Conservation (phyloP, 2,329 filamentous ascomycete genomes). For the Trichoderma afroharzianum region DNA sequence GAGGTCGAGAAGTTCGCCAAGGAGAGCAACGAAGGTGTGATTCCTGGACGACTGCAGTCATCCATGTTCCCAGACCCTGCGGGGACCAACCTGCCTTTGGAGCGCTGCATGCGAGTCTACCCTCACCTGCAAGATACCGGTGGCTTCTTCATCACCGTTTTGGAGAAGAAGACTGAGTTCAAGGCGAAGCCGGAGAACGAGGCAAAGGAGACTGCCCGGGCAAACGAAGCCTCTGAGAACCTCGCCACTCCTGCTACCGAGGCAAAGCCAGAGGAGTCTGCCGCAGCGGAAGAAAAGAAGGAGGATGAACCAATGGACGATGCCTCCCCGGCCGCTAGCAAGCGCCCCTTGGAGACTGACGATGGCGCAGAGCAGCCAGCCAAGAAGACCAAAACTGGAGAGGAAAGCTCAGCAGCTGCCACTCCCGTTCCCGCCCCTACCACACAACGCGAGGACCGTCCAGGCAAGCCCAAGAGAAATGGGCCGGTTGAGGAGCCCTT, state of each 20-base stretch:
- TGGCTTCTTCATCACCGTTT: slow-evolving; percentile 93
- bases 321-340: slow-evolving; percentile 29
- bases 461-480: slow-evolving; percentile 40
- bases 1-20: slow-evolving; percentile 71
- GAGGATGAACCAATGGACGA: slow-evolving; percentile 33
- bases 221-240: slow-evolving; percentile 16
- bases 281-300: slow-evolving; percentile 29
- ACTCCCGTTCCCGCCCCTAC: slow-evolving; percentile 20
- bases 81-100: slow-evolving; percentile 65
- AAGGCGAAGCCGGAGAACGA: slow-evolving; percentile 68
- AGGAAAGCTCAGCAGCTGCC: slow-evolving; percentile 19
- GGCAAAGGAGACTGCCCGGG: slow-evolving; percentile 33
- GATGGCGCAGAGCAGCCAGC: slow-evolving; percentile 38
- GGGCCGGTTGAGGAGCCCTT: slow-evolving; percentile 81
- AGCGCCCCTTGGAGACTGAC: slow-evolving; percentile 35
- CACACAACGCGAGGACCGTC: slow-evolving; percentile 26
- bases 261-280: slow-evolving; percentile 29
- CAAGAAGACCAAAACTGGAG: slow-evolving; percentile 48
- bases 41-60: slow-evolving; percentile 67
- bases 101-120: slow-evolving; percentile 91
- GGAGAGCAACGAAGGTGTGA: slow-evolving; percentile 49
- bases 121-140: slow-evolving; percentile 95
- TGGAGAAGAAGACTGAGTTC: slow-evolving; percentile 89
- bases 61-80: slow-evolving; percentile 76
- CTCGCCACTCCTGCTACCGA: slow-evolving; percentile 19